These are phyloP conservation scores for Candida freyschussii DNA, from an alignment of 1,139 yeast genomes.

Conservation along the genomic window DNA sequence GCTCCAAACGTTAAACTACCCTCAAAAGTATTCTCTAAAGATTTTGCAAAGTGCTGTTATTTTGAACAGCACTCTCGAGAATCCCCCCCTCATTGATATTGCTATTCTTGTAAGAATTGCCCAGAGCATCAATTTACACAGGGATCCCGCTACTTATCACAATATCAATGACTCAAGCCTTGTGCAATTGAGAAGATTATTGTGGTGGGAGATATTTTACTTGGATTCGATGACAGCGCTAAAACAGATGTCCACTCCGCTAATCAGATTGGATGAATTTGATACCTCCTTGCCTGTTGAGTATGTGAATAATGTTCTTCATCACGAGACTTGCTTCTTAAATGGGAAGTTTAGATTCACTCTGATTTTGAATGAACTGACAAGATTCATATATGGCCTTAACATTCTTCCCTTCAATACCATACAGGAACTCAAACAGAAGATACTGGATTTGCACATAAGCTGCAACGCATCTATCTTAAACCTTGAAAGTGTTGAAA, in stretches of 20 bases:
- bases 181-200: constrained; percentile 47
- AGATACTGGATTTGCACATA: constrained; percentile 46
- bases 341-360: constrained; percentile 51
- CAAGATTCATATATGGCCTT: constrained; percentile 24
- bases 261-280: constrained; percentile 49
- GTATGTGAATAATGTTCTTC: constrained; percentile 25
- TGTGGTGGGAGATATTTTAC: constrained; percentile 66
- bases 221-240: constrained; percentile 55
- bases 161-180: constrained; percentile 43
- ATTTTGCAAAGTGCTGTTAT: constrained; percentile 47
- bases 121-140: constrained; percentile 49
- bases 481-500: constrained; percentile 25
- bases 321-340: constrained; percentile 34
- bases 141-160: constrained; percentile 52
- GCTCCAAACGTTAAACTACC: constrained; percentile 47
- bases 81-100: constrained; percentile 38
- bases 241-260: constrained; percentile 54
- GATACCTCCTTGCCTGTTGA: constrained; percentile 53
- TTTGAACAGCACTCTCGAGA: constrained; percentile 51
- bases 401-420: constrained; percentile 29
- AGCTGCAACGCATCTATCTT: constrained; percentile 44
- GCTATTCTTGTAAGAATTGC: constrained; percentile 43
- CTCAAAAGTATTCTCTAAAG: constrained; percentile 46
- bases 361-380: constrained; percentile 46
- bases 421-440: constrained; percentile 40